Evolutionary conservation across 768 basidiomycete species (phyloP).

Genomic region (Holtermanniella nyarrowii): DNA sequence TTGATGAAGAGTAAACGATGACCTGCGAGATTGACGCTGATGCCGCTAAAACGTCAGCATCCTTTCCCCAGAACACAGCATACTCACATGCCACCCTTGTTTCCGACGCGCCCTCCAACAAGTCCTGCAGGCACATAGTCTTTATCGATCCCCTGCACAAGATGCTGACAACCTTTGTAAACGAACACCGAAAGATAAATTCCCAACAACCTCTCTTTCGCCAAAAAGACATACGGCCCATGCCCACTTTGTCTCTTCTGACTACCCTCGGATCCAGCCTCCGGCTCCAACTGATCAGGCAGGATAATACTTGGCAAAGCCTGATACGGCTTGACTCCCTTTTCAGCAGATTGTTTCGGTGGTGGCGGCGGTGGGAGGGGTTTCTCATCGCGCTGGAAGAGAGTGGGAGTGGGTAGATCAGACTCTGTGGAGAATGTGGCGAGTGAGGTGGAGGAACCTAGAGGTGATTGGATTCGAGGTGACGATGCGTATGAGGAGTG

Average conservation of each 20-base stretch:
- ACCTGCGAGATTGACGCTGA: conserved; percentile 71
- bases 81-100: conserved; percentile 67
- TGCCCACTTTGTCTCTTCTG: conserved; percentile 24
- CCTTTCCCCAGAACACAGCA: not conserved
- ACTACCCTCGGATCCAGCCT: too few relatives aligned
- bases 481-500: conserved; percentile 1
- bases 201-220: conserved; percentile 75
- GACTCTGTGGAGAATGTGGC: not conserved
- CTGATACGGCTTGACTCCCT: not conserved
- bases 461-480: conserved; percentile 11
- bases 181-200: conserved; percentile 42
- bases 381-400: not conserved
- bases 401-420: not conserved
- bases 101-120: conserved; percentile 81
- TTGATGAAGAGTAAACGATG: conserved; percentile 80
- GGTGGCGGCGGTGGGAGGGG: not conserved
- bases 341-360: not conserved
- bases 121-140: conserved; percentile 79
- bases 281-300: not conserved
- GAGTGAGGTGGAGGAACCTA: conserved; percentile 4
- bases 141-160: conserved; percentile 51
- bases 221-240: conserved; percentile 72
- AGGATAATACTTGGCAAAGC: not conserved
- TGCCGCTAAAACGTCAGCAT: conserved; percentile 45
- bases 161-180: conserved; percentile 37